A percentile compares a stretch with the other conserved stretches of the same genome.
Conservation (phyloP, 257 asterid species). For the Gentiana straminea region DNA sequence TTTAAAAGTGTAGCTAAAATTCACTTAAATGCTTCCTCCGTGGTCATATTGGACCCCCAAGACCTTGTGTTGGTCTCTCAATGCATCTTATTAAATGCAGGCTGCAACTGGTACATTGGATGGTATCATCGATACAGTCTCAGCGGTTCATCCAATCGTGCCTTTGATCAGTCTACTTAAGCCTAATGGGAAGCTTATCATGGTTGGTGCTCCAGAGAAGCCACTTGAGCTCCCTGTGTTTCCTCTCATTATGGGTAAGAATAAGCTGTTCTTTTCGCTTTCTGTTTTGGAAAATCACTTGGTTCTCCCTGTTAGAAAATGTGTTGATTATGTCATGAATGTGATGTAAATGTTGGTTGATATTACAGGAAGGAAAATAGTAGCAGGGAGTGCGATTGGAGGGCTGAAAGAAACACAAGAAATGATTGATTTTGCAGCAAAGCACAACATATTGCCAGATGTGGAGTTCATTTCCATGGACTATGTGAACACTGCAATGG, state of each 20-base stretch:
- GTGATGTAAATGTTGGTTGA: too few relatives aligned
- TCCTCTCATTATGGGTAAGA: conserved; percentile 17
- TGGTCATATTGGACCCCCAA: too few relatives aligned
- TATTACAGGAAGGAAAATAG: conserved; percentile 20
- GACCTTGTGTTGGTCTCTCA: neutral
- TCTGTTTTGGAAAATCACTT: too few relatives aligned
- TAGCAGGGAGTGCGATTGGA: conserved; percentile 26
- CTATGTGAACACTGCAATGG: conserved; percentile 29
- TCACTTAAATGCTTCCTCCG: too few relatives aligned
- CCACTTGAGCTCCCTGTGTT: conserved; percentile 17
- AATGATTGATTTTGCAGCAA: conserved; percentile 36
- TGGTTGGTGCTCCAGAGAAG: conserved; percentile 20
- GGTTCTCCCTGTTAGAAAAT: too few relatives aligned
- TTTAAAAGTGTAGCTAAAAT: too few relatives aligned
- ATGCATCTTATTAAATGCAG: conserved; percentile 10
- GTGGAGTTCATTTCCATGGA: conserved; percentile 30
- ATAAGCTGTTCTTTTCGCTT: neutral
- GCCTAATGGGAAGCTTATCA: conserved; percentile 21
- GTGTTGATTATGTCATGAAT: too few relatives aligned
- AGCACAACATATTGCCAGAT: conserved; percentile 26
- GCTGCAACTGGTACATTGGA: conserved; percentile 32
- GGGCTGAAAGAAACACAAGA: conserved; percentile 37
- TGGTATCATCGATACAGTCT: conserved; percentile 21
- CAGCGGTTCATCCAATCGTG: conserved; percentile 19
- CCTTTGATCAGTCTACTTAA: conserved; percentile 20